Evolutionary conservation across 768 basidiomycete genomes (phyloP).

Genomic region (Kondoa subrosea): DNA sequence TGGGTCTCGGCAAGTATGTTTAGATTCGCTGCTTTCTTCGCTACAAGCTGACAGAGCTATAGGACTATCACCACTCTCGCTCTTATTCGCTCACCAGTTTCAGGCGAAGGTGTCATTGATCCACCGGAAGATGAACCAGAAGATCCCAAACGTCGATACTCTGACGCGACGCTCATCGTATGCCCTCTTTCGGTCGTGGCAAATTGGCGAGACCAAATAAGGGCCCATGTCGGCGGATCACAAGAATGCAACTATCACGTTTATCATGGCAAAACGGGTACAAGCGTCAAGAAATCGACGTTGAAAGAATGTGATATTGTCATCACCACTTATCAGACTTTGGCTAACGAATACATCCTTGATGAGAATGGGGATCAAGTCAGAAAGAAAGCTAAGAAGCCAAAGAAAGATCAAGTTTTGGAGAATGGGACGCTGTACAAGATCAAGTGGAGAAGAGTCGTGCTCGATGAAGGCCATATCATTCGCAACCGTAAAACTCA

Average conservation of each 20-base stretch:
- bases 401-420: constrained; percentile 48
- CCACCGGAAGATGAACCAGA: constrained; percentile 40
- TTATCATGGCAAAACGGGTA: constrained; percentile 53
- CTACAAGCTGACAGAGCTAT: constrained; percentile 29
- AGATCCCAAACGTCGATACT: constrained; percentile 44
- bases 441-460: constrained; percentile 69
- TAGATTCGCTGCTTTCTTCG: constrained; percentile 25
- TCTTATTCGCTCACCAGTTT: constrained; percentile 41
- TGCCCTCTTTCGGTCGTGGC: constrained; percentile 66
- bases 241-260: constrained; percentile 34
- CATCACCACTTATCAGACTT: constrained; percentile 45
- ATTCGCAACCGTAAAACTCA: constrained; percentile 60
- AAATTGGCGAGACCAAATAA: constrained; percentile 36
- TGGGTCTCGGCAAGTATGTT: constrained; percentile 41
- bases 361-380: constrained; percentile 27
- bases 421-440: constrained; percentile 45
- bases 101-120: constrained; percentile 23
- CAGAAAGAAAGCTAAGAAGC: constrained; percentile 28
- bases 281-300: constrained; percentile 44
- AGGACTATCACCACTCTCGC: constrained; percentile 82
- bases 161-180: constrained; percentile 62
- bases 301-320: constrained; percentile 59
- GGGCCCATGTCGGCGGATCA: constrained; percentile 20
- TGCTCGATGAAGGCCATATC: constrained; percentile 76
- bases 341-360: constrained; percentile 42